Conservation (phyloP, 306 rosid species). For the Geum urbanum region DNA sequence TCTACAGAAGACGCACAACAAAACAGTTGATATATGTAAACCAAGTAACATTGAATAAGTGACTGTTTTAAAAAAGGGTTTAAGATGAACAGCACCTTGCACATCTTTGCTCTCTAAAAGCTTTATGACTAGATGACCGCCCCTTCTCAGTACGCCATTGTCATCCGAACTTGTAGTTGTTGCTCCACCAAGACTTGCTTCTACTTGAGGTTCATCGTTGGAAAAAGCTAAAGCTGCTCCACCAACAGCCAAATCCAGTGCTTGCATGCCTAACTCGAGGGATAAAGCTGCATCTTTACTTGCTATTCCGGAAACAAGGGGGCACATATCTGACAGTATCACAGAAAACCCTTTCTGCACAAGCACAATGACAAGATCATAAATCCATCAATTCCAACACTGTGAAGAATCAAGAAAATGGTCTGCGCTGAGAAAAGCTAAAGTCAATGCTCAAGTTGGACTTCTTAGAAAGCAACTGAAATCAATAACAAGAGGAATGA, state of each 20-base stretch:
- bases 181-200: slow-evolving; percentile 22
- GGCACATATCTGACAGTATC: slow-evolving; percentile 91
- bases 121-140: slow-evolving; percentile 77
- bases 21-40: slow-evolving; percentile 5
- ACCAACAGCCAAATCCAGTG: slow-evolving; percentile 78
- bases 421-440: background rate
- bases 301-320: slow-evolving; percentile 77
- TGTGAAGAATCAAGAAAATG: background rate
- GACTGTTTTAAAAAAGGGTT: background rate
- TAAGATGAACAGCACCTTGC: slow-evolving; percentile 41
- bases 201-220: slow-evolving; percentile 20
- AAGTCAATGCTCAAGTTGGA: background rate
- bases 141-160: slow-evolving; percentile 52
- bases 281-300: slow-evolving; percentile 78
- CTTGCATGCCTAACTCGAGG: slow-evolving; percentile 73
- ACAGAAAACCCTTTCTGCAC: slow-evolving; percentile 67
- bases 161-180: slow-evolving; percentile 25
- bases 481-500: background rate
- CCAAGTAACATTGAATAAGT: slow-evolving; percentile 1
- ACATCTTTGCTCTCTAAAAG: slow-evolving; percentile 87
- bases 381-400: background rate
- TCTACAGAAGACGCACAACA: slow-evolving; percentile 42
- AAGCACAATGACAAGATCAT: slow-evolving; percentile 5
- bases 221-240: slow-evolving; percentile 33
- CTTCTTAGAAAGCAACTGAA: background rate